Evolutionary conservation across 2,329 filamentous ascomycete genomes (phyloP).

Genomic region (Beauveria brongniartii): DNA sequence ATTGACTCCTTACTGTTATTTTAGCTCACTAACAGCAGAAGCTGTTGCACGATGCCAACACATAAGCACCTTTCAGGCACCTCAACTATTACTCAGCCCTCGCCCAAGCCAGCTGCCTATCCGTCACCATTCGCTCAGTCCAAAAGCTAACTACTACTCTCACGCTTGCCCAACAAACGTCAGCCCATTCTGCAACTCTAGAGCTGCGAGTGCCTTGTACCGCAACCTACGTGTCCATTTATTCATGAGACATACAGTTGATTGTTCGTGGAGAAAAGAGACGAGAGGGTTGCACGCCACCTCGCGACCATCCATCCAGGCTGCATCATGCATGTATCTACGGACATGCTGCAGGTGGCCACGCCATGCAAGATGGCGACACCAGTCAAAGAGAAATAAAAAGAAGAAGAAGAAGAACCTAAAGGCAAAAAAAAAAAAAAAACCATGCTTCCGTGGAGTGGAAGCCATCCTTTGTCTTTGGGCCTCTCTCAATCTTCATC

Average conservation of each 20-base stretch:
- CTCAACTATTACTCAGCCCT: not conserved
- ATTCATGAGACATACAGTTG: constrained; percentile 1
- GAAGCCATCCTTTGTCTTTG: not conserved
- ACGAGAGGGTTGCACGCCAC: not conserved
- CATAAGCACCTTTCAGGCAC: too few relatives aligned
- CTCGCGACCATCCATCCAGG: not conserved
- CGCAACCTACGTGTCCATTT: not conserved
- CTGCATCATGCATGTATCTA: not conserved
- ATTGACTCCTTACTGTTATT: not conserved
- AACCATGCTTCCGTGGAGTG: not conserved
- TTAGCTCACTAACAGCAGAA: not conserved
- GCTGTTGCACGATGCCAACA: too few relatives aligned
- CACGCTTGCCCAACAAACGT: not conserved
- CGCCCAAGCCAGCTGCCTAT: not conserved
- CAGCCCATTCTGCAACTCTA: not conserved
- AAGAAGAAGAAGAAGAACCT: not conserved
- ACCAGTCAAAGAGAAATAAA: not conserved
- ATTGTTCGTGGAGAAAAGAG: constrained; percentile 1
- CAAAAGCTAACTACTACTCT: not conserved
- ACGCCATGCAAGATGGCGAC: not conserved
- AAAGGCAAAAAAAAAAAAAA: not conserved
- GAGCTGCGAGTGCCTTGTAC: not conserved
- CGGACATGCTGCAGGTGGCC: not conserved
- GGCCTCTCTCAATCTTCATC: not conserved
- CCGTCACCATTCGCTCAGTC: not conserved